Conservation (phyloP, 257 asterid genomes). For the Craterostigma plantagineum region DNA sequence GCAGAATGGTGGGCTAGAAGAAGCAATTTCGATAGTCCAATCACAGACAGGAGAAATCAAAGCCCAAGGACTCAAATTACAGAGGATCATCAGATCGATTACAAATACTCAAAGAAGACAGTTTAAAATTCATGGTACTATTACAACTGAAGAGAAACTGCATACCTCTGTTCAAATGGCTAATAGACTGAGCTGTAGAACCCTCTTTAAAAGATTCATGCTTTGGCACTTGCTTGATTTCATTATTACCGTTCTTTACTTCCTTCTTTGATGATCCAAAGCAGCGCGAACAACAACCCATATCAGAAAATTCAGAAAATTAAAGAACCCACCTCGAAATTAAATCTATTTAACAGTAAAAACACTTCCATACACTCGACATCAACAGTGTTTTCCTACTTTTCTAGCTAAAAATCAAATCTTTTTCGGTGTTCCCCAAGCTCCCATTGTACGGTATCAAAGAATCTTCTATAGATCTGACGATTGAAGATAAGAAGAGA, state of each 20-base stretch:
- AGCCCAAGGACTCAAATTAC: background rate
- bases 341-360: slow-evolving; percentile 8
- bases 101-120: slow-evolving; percentile 2
- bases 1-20: no score
- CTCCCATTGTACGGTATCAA: slow-evolving; percentile 11
- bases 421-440: slow-evolving; percentile 19
- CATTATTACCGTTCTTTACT: slow-evolving; percentile 17
- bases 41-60: no score
- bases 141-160: slow-evolving; percentile 58
- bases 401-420: no score
- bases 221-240: slow-evolving; percentile 39
- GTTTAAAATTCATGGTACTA: slow-evolving; percentile 5
- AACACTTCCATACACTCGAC: slow-evolving; percentile 11
- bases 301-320: slow-evolving; percentile 12
- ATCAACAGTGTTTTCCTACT: slow-evolving; percentile 5
- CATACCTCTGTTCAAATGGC: slow-evolving; percentile 39
- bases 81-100: slow-evolving; percentile 5
- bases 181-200: slow-evolving; percentile 33
- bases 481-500: slow-evolving; percentile 29
- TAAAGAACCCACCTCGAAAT: slow-evolving; percentile 24
- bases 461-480: slow-evolving; percentile 26
- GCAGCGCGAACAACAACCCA: slow-evolving; percentile 79
- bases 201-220: slow-evolving; percentile 55
- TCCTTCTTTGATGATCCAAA: slow-evolving; percentile 61
- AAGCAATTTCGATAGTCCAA: no score